A percentile compares a stretch with the other conserved stretches of the same genome.
Evolutionary conservation across 106 monocot genomes (phyloP).

Genomic region (Alisma plantagoaquatica): DNA sequence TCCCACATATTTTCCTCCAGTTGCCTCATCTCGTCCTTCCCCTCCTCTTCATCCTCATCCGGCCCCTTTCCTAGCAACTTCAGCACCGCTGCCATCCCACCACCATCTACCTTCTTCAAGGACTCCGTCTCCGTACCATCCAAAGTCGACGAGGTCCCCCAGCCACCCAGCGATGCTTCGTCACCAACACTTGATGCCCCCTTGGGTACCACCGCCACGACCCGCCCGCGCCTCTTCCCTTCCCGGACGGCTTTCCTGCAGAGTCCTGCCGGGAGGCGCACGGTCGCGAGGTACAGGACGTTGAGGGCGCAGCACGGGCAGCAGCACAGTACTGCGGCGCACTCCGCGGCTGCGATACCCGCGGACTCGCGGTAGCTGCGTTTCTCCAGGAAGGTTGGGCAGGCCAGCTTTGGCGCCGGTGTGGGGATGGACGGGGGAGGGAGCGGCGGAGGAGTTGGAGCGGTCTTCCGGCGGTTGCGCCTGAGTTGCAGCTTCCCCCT

Average conservation of each 20-base stretch:
- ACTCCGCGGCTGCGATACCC: slow-evolving; percentile 46
- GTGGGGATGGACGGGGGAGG: not conserved
- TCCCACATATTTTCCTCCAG: slow-evolving; percentile 63
- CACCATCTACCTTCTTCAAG: no score
- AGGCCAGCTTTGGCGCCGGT: not conserved
- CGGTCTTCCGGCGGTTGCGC: not conserved
- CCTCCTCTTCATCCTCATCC: not conserved
- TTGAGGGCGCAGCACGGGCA: slow-evolving; percentile 39
- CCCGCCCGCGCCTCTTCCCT: slow-evolving; percentile 1
- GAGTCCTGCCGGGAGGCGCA: slow-evolving; percentile 35
- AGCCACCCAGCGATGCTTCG: not conserved
- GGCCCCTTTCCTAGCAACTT: no score
- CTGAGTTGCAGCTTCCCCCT: no score
- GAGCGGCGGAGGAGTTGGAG: not conserved
- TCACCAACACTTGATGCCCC: not conserved
- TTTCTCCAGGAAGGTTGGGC: not conserved
- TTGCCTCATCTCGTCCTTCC: slow-evolving; percentile 21
- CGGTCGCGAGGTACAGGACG: slow-evolving; percentile 31
- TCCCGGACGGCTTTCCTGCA: slow-evolving; percentile 25
- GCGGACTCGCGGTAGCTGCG: slow-evolving; percentile 27
- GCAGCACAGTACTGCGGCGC: slow-evolving; percentile 55
- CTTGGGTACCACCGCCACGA: not conserved
- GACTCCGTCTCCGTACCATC: not conserved
- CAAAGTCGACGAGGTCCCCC: not conserved
- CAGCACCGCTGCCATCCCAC: not conserved